Conservation (phyloP, 345 rosid species). For the Gossypium australe region DNA sequence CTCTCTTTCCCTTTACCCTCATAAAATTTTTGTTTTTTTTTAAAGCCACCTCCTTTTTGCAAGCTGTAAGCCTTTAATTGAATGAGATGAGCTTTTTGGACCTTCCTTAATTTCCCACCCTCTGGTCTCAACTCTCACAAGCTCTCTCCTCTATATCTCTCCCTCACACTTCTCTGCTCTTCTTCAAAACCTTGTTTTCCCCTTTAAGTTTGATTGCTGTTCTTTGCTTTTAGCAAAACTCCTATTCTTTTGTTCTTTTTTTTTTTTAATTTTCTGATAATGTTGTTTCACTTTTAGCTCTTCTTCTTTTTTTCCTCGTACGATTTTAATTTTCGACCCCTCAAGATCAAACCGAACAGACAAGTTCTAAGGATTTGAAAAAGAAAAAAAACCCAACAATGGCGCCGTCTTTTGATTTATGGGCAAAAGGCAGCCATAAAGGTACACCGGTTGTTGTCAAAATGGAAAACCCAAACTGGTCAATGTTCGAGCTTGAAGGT, state of each 20-base stretch:
- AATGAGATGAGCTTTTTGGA: constrained; percentile 20
- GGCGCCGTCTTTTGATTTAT: constrained; percentile 83
- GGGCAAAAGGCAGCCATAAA: constrained; percentile 62
- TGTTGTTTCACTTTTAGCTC: constrained; percentile 35
- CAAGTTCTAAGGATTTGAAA: background rate
- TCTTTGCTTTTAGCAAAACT: constrained; percentile 18
- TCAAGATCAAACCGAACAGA: background rate
- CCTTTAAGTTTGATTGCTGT: constrained; percentile 11
- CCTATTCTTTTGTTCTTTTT: constrained; percentile 31
- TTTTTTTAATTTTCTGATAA: background rate
- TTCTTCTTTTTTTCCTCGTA: background rate
- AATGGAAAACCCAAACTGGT: constrained; percentile 99
- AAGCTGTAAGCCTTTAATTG: constrained; percentile 37
- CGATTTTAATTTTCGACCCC: background rate
- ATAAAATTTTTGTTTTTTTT: background rate
- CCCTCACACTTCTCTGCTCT: background rate
- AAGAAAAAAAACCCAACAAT: constrained; percentile 25
- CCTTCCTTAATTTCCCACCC: background rate
- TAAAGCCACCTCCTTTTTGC: constrained; percentile 22
- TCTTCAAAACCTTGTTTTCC: background rate
- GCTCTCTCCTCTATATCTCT: background rate
- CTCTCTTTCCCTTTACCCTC: background rate
- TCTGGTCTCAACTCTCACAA: background rate
- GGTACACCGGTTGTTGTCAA: constrained; percentile 97
- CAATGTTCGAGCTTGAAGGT: constrained; percentile 84